phyloP scores from a whole-genome alignment of 371 early-diverging fungal species.

The Mycotypha africana region DNA sequence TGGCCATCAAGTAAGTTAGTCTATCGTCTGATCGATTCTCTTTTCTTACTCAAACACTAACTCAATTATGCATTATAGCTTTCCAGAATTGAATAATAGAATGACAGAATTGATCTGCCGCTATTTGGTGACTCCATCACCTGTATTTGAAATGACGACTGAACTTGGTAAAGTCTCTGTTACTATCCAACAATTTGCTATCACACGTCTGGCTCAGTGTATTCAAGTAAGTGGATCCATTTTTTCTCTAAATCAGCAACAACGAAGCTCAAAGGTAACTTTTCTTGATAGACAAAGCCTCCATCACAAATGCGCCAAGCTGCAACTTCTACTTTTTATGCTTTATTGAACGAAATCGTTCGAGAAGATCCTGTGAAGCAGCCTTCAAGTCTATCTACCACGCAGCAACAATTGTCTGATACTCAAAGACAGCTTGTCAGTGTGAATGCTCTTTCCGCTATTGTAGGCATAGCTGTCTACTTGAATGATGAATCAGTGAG shows the following conservation, averaged over 20 bases:
- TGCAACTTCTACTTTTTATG: conserved; percentile 53
- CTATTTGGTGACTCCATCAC: conserved; percentile 59
- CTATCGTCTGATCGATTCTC: too few relatives aligned
- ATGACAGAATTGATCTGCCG: conserved; percentile 45
- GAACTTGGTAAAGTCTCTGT: conserved; percentile 13
- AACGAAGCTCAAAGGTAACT: background rate
- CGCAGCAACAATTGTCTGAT: conserved; percentile 28
- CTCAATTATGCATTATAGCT: conserved; percentile 21
- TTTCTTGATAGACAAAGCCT: conserved; percentile 26
- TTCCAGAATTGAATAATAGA: conserved; percentile 34
- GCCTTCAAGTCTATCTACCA: conserved; percentile 24
- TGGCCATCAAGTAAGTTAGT: conserved; percentile 57
- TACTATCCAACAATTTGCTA: conserved; percentile 47
- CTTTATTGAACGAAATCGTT: conserved; percentile 48
- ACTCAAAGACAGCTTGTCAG: conserved; percentile 51
- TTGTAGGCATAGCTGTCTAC: conserved; percentile 58
- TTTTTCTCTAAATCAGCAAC: background rate
- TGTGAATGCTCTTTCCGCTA: conserved; percentile 53
- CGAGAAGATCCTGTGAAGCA: conserved; percentile 19
- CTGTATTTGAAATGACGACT: conserved; percentile 46
- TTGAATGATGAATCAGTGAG: conserved; percentile 55
- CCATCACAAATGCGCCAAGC: conserved; percentile 34
- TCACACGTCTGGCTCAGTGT: conserved; percentile 53
- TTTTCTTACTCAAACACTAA: background rate
- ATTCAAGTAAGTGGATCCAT: conserved; percentile 37